Evolutionary conservation across 2,329 filamentous ascomycete species (phyloP).

Genomic region (Aureobasidium leucospermi): DNA sequence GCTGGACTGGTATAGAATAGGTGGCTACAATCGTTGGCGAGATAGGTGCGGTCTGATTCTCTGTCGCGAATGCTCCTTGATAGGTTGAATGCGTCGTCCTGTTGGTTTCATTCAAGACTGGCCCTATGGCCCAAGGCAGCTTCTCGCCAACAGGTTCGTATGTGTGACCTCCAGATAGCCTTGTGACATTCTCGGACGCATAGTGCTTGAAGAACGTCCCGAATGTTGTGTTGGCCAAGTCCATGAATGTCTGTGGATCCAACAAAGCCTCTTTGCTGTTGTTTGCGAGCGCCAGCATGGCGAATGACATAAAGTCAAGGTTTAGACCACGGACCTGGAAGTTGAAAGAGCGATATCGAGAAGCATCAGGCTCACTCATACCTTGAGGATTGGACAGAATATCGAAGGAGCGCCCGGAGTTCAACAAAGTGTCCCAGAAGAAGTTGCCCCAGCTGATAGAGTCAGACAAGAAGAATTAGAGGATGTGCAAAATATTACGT

Average conservation of each 20-base stretch:
- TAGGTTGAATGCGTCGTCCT: neutral
- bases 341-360: neutral
- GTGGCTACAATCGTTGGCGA: neutral
- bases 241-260: neutral
- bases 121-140: neutral
- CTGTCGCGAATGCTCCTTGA: neutral
- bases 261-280: neutral
- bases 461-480: neutral
- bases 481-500: too few species aligned
- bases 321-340: neutral
- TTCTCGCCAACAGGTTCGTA: neutral
- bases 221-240: neutral
- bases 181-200: neutral
- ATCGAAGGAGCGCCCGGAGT: neutral
- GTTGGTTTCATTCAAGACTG: neutral
- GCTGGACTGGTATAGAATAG: neutral
- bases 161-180: neutral
- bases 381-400: neutral
- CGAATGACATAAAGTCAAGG: neutral
- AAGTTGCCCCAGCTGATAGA: neutral
- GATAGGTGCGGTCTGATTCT: neutral
- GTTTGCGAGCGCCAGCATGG: neutral
- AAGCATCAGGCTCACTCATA: neutral
- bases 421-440: neutral
- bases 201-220: constrained; percentile 1